Percentiles rank a stretch among this genome's conserved stretches.
phyloP scores from a whole-genome alignment of 768 basidiomycete species.

The Suillus paluster region DNA sequence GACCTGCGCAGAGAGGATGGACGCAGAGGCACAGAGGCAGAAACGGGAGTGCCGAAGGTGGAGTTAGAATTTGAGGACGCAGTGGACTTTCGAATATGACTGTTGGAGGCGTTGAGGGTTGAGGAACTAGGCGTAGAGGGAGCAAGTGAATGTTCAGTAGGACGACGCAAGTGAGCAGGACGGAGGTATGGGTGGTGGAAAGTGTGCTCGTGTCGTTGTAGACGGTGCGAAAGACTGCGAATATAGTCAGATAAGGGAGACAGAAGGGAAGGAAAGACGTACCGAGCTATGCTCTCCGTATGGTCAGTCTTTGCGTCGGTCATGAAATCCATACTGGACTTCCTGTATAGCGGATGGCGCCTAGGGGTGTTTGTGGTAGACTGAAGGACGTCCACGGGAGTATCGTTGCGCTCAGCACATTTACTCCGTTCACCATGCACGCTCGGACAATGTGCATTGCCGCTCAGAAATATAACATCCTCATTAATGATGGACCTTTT shows the following conservation, averaged over 20 bases:
- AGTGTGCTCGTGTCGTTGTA: neutral
- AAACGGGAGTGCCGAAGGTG: conserved; percentile 42
- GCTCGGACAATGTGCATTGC: conserved; percentile 5
- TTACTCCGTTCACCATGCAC: conserved; percentile 3
- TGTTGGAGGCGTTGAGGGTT: neutral
- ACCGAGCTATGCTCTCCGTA: conserved; percentile 66
- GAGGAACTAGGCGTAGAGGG: neutral
- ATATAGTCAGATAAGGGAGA: conserved; percentile 9
- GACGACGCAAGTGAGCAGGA: neutral
- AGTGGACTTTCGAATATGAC: conserved; percentile 35
- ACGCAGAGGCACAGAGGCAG: conserved; percentile 41
- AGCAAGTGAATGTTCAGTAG: neutral
- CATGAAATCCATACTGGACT: conserved; percentile 90
- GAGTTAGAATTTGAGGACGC: conserved; percentile 35
- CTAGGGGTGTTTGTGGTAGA: conserved; percentile 55
- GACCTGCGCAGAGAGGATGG: conserved; percentile 47
- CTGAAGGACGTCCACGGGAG: conserved; percentile 45
- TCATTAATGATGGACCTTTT: conserved; percentile 51
- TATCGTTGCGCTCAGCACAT: conserved; percentile 15
- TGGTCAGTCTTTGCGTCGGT: conserved; percentile 46
- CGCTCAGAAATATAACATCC: conserved; percentile 37
- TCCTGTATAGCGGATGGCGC: conserved; percentile 68
- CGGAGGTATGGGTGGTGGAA: neutral
- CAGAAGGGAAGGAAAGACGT: conserved; percentile 33
- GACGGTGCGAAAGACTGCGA: neutral